Evolutionary conservation across 1,284 basidiomycete genomes (phyloP).

Genomic region (Stereum hirsutum): DNA sequence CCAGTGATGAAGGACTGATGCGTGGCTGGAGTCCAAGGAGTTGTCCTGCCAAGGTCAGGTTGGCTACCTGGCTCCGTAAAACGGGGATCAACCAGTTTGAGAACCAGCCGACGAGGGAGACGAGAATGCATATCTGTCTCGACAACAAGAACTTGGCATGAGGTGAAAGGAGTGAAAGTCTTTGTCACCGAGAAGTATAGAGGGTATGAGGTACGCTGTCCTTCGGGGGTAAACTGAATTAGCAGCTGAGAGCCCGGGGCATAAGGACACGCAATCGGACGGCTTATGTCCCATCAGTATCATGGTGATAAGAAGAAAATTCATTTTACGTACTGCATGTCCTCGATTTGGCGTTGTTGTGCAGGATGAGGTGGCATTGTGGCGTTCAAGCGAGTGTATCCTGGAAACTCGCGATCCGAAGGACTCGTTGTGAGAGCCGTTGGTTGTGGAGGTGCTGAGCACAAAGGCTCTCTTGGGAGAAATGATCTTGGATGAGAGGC

Average conservation of each 20-base stretch:
- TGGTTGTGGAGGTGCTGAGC: no score
- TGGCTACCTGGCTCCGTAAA: neutral
- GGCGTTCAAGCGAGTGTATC: no score
- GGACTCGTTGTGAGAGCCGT: no score
- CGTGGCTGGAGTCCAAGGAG: neutral
- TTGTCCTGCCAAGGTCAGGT: neutral
- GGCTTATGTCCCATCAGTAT: no score
- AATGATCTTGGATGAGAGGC: no score
- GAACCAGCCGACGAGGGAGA: neutral
- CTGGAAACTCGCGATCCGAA: no score
- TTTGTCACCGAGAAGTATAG: neutral
- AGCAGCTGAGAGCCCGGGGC: neutral
- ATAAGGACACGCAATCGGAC: neutral
- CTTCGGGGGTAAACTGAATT: neutral
- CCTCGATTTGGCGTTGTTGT: no score
- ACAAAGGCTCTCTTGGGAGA: no score
- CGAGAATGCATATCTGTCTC: neutral
- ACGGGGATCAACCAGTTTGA: neutral
- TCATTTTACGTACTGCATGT: no score
- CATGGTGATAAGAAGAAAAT: no score
- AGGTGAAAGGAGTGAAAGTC: neutral
- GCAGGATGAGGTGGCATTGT: no score
- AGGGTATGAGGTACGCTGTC: neutral
- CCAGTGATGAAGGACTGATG: neutral
- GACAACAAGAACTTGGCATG: neutral